Percentiles rank a stretch among this genome's conserved stretches.
Evolutionary conservation across 2,329 filamentous ascomycete genomes (phyloP).

Genomic region (Aspergillus piperis): DNA sequence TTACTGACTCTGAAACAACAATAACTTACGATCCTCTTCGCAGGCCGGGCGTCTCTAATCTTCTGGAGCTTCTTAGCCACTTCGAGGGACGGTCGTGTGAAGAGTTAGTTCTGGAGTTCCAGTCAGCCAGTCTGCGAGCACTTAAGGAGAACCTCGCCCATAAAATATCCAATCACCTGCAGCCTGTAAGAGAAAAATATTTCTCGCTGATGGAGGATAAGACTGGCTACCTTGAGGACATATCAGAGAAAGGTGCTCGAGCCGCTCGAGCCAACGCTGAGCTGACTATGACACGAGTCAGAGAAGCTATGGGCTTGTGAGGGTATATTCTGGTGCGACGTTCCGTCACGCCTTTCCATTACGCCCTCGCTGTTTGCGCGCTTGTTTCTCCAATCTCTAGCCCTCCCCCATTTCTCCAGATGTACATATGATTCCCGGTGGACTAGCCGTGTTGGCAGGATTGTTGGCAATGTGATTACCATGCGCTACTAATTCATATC

Average conservation of each 20-base stretch:
- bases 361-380: neutral
- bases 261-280: constrained; percentile 35
- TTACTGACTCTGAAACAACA: constrained; percentile 70
- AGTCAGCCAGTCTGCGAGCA: constrained; percentile 52
- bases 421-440: no score
- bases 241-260: constrained; percentile 34
- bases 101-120: constrained; percentile 51
- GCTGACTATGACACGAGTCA: constrained; percentile 35
- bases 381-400: neutral
- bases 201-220: constrained; percentile 30
- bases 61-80: constrained; percentile 76
- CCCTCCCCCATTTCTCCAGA: neutral
- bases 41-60: constrained; percentile 83
- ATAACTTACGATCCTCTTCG: constrained; percentile 70
- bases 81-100: constrained; percentile 54
- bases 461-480: no score
- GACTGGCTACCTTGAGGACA: constrained; percentile 31
- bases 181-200: constrained; percentile 39
- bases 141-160: constrained; percentile 67
- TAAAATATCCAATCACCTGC: constrained; percentile 31
- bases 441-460: no score
- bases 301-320: constrained; percentile 35
- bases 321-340: neutral
- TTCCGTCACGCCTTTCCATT: neutral
- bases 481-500: no score